Evolutionary conservation across 75 land plant genomes (phyloP).

Genomic region (Cryptomeria japonica): DNA sequence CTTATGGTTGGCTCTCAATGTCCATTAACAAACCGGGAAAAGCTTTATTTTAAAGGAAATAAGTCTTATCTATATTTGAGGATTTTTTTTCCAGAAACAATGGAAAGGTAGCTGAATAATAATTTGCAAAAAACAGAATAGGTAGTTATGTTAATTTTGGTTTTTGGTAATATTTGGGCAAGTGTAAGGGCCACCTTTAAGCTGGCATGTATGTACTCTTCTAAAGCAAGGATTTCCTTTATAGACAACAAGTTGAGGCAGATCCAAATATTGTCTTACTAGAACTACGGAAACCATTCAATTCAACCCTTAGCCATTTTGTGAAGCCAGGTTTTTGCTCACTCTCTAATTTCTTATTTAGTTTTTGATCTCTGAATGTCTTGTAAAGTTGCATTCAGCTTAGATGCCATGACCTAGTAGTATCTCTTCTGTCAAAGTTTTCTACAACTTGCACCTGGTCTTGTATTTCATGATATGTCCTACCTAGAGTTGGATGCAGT

Average conservation of each 20-base stretch:
- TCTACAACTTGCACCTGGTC: no score
- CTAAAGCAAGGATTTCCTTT: not conserved
- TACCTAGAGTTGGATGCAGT: not conserved
- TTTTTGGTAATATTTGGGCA: not conserved
- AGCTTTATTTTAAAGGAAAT: not conserved
- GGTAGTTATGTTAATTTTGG: not conserved
- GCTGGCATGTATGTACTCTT: not conserved
- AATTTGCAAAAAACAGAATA: no score
- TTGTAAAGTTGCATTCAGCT: no score
- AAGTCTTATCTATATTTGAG: not conserved
- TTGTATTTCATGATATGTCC: no score
- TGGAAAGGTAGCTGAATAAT: not conserved
- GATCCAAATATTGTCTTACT: not conserved
- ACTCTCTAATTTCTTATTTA: not conserved
- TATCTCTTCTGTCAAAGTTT: no score
- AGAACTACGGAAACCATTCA: not conserved
- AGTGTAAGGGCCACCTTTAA: not conserved
- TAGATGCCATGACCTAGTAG: no score
- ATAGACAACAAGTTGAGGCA: not conserved
- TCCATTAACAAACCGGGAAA: not conserved
- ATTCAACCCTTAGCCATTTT: not conserved
- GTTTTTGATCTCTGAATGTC: no score
- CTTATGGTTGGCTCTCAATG: not conserved
- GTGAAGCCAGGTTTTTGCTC: not conserved
- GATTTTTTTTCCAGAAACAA: no score